A percentile compares a stretch with the other conserved stretches of the same genome.
These are phyloP conservation scores for Wickerhamiella sorbophila DNA, from an alignment of 805 yeast species.

Conservation along the genomic window DNA sequence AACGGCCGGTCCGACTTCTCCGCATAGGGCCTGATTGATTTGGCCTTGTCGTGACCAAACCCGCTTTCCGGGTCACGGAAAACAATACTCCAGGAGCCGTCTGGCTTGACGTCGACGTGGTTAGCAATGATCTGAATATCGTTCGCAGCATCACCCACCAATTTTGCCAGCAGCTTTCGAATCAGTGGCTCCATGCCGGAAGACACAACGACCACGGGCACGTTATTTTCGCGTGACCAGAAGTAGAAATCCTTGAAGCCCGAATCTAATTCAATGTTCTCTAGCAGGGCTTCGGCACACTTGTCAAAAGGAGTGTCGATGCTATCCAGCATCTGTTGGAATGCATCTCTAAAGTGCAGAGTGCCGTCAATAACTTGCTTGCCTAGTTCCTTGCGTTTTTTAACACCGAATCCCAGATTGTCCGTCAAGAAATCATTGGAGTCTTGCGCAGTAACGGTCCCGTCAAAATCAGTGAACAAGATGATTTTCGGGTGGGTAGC, in stretches of 20 bases:
- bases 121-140: conserved; percentile 74
- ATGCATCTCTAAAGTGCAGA: conserved; percentile 58
- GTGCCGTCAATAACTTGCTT: conserved; percentile 56
- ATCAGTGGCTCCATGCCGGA: conserved; percentile 93
- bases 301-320: conserved; percentile 62
- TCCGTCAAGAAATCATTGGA: conserved; percentile 89
- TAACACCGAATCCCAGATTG: conserved; percentile 70
- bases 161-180: conserved; percentile 52
- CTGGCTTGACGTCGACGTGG: conserved; percentile 41
- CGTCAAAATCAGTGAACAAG: conserved; percentile 95
- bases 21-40: conserved; percentile 45
- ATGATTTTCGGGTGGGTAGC: conserved; percentile 43
- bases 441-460: conserved; percentile 91
- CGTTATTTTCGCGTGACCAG: conserved; percentile 56
- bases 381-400: conserved; percentile 50
- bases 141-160: conserved; percentile 61
- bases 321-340: conserved; percentile 71
- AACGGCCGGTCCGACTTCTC: conserved; percentile 36
- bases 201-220: conserved; percentile 79
- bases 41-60: conserved; percentile 92
- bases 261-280: conserved; percentile 67
- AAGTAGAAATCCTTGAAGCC: conserved; percentile 73
- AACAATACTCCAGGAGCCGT: conserved; percentile 66
- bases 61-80: conserved; percentile 64
- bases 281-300: conserved; percentile 54